Conservation (phyloP, 1,284 basidiomycete species). For the Heterobasidion irregulare region DNA sequence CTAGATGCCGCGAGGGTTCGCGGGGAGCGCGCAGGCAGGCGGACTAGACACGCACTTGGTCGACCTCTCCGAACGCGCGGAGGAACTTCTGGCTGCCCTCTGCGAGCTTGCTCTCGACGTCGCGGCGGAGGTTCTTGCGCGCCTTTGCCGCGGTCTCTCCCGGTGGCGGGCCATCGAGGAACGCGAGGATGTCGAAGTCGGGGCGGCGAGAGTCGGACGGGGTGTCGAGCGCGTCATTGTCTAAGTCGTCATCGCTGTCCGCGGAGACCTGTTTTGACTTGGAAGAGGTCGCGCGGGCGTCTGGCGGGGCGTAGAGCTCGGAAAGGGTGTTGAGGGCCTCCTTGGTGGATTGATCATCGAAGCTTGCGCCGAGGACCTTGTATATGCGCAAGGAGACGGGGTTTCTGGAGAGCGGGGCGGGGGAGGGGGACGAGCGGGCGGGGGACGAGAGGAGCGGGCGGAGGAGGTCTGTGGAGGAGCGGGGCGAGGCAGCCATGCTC, state of each 20-base stretch:
- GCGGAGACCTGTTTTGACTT: conserved; percentile 20
- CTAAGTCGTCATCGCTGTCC: conserved; percentile 27
- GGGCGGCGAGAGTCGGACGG: conserved; percentile 15
- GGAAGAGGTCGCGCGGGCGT: neutral
- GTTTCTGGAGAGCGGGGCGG: conserved; percentile 29
- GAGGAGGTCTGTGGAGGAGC: neutral
- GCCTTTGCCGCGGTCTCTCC: conserved; percentile 59
- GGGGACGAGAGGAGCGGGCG: neutral
- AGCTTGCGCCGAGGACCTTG: conserved; percentile 81
- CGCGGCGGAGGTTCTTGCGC: conserved; percentile 71
- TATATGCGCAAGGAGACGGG: conserved; percentile 80
- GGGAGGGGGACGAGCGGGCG: neutral
- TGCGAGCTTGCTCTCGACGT: conserved; percentile 77
- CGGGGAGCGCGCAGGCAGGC: too few relatives aligned
- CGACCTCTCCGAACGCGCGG: conserved; percentile 77
- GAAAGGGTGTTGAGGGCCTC: conserved; percentile 83
- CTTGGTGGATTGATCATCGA: conserved; percentile 71
- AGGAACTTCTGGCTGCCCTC: conserved; percentile 79
- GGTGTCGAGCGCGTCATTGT: conserved; percentile 12
- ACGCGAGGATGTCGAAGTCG: conserved; percentile 25
- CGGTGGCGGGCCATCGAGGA: conserved; percentile 20
- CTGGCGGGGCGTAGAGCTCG: conserved; percentile 49
- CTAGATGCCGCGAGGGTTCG: conserved; percentile 27
- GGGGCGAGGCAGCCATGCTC: neutral
- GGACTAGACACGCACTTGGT: conserved; percentile 54